These are phyloP conservation scores for Fusarium compactum DNA, from an alignment of 2,329 filamentous ascomycete genomes.

Conservation along the genomic window DNA sequence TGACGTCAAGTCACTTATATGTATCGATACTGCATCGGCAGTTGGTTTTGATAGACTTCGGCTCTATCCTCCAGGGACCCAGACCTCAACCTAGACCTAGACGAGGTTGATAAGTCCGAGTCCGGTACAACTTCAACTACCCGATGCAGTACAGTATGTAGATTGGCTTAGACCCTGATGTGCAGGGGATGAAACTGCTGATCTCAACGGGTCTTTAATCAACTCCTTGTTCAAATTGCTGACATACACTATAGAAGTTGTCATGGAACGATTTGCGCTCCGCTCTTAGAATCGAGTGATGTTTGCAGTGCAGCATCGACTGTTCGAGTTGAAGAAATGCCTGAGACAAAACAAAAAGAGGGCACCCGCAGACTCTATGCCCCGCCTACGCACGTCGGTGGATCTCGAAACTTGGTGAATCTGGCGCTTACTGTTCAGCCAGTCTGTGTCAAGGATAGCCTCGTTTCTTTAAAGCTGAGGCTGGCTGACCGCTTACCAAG, in stretches of 20 bases:
- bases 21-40: constrained; percentile 33
- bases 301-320: constrained; percentile 2
- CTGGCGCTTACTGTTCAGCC: constrained; percentile 26
- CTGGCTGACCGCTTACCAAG: constrained; percentile 47
- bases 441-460: constrained; percentile 46
- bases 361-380: constrained; percentile 29
- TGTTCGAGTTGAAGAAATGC: constrained; percentile 11
- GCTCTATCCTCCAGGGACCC: constrained; percentile 12
- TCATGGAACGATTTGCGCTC: constrained; percentile 41
- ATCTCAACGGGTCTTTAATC: constrained; percentile 18
- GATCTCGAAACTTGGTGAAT: constrained; percentile 30
- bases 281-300: constrained; percentile 16
- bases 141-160: neutral
- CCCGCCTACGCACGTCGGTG: constrained; percentile 33
- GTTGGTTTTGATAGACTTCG: constrained; percentile 18
- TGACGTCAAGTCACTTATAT: constrained; percentile 42
- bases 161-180: constrained; percentile 41
- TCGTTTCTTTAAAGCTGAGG: constrained; percentile 45
- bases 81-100: neutral
- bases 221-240: constrained; percentile 20
- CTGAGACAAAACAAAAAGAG: constrained; percentile 28
- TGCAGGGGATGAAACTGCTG: constrained; percentile 27
- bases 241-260: constrained; percentile 26
- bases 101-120: constrained; percentile 9
- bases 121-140: constrained; percentile 13